Evolutionary conservation across 352 stramenopile genomes (phyloP), one percentile per base, ranked within the genome.

Genomic region (Aphanomyces cochlioides): DNA sequence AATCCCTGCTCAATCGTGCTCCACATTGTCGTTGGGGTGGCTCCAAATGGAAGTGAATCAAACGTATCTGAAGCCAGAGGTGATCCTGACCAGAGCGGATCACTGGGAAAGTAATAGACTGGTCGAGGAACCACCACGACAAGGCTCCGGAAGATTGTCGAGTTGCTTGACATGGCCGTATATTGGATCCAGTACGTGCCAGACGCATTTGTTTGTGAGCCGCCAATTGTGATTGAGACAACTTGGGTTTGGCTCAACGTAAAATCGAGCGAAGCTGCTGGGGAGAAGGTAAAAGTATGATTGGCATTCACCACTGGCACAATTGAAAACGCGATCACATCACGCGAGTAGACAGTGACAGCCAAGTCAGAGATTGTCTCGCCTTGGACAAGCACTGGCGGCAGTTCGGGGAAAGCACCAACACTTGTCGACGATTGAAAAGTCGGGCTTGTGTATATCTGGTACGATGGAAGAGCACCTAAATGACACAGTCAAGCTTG

Each of bases 51-150:
- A 8, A 43, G 53, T 7, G 68, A 39, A 7, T 90, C 82, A 41
- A 92, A 92, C 17, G 81, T 88, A 50, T 92, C 84, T 38, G 80
- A 83, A 28, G 81, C 66, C 1, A 92, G 53, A 36, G 84, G 65
- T 4, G 85, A 75, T 12, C 84, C 84, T 5, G 69, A 61, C 84
- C 84, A 92, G 12, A 43, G 53, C 2, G 38, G 66, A 10, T 82
- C 76, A 6, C 73, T 68, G 7, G 88, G 74, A 3, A 58, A 48
- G 54, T 80, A 89, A 0, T 71, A 38, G 0, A 73, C 66, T 19
- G 84, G 82, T 28, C 76, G 59, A 12, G 76, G 34, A 2, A 92
- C 63, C 4, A 89, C 75, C 0, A 71, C 41, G 45, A 92, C 28
- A 10, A 7, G 3, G 21, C 40, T 61, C 19, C 17, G 19, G 34